phyloP scores from a whole-genome alignment of 2,329 filamentous ascomycete species.

The Hysterium pulicare region DNA sequence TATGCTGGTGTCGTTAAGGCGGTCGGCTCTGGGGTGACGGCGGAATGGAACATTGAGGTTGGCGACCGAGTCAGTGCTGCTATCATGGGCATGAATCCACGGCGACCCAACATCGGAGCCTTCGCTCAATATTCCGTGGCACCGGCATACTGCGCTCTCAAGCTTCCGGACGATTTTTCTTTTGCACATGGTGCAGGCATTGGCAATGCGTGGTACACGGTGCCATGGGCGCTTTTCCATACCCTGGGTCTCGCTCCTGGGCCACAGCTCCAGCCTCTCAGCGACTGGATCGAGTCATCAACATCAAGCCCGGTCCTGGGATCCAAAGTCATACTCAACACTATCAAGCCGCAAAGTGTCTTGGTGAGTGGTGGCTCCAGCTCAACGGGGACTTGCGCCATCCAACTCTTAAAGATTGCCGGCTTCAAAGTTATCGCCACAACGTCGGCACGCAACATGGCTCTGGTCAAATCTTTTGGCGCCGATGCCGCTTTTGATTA shows the following conservation, averaged over 20 bases:
- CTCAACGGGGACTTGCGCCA: slow-evolving; percentile 11
- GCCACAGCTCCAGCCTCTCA: slow-evolving; percentile 9
- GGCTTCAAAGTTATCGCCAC: slow-evolving; percentile 11
- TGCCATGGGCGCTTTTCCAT: slow-evolving; percentile 5
- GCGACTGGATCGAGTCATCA: too few species aligned
- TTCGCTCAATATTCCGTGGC: slow-evolving; percentile 11
- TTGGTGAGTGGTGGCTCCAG: slow-evolving; percentile 12
- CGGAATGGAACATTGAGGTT: slow-evolving; percentile 6
- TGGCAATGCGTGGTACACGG: slow-evolving; percentile 7
- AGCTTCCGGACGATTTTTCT: slow-evolving; percentile 7
- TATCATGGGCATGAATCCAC: slow-evolving; percentile 12
- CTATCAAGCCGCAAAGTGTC: too few species aligned
- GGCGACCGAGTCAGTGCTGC: slow-evolving; percentile 13
- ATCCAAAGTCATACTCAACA: slow-evolving; percentile 8
- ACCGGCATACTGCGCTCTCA: slow-evolving; percentile 5
- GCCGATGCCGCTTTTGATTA: slow-evolving; percentile 39
- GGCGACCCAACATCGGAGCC: slow-evolving; percentile 7
- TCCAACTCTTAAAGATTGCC: slow-evolving; percentile 15
- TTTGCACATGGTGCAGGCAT: slow-evolving; percentile 8
- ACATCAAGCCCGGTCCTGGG: slow-evolving; percentile 5
- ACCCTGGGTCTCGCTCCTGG: slow-evolving; percentile 6
- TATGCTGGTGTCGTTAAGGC: slow-evolving; percentile 8
- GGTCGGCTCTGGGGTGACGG: slow-evolving; percentile 4
- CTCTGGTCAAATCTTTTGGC: slow-evolving; percentile 12
- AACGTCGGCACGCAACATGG: slow-evolving; percentile 9